Evolutionary conservation across 306 rosid species (phyloP).

Genomic region (Malus sieversii): DNA sequence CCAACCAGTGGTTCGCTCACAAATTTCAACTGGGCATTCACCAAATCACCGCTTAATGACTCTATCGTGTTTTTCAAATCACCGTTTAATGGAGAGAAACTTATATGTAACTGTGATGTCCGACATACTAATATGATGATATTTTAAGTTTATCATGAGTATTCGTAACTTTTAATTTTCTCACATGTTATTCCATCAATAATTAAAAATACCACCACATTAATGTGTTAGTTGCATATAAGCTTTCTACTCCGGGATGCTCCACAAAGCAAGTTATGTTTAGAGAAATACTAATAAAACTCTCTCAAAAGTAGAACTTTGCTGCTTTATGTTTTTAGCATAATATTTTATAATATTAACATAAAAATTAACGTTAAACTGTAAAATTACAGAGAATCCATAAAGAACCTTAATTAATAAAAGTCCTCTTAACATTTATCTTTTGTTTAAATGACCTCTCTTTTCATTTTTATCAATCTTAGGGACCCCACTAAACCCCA

Average conservation of each 20-base stretch:
- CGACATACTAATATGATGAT: not conserved
- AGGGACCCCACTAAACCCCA: not conserved
- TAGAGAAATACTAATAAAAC: too few species aligned
- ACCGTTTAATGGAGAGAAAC: not conserved
- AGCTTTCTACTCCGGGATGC: too few species aligned
- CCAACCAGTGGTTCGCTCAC: not conserved
- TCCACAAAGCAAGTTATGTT: too few species aligned
- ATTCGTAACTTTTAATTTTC: too few species aligned
- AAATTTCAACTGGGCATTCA: not conserved
- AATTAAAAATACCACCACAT: too few species aligned
- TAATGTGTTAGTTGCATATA: too few species aligned
- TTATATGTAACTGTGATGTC: too few species aligned
- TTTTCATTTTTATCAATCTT: not conserved
- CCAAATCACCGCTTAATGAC: not conserved
- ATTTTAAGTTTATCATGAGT: too few species aligned
- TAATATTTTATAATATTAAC: rapidly evolving
- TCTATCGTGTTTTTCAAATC: not conserved
- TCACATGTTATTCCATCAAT: too few species aligned
- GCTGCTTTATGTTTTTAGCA: rapidly evolving
- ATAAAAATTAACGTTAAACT: too few species aligned
- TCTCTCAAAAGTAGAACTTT: too few species aligned
- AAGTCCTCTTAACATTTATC: too few species aligned
- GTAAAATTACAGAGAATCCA: rapidly evolving
- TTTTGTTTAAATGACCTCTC: not conserved
- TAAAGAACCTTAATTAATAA: rapidly evolving